Percentiles rank a stretch among this genome's conserved stretches.
Evolutionary conservation across 306 rosid genomes (phyloP).

Genomic region (Acacia acuminata): DNA sequence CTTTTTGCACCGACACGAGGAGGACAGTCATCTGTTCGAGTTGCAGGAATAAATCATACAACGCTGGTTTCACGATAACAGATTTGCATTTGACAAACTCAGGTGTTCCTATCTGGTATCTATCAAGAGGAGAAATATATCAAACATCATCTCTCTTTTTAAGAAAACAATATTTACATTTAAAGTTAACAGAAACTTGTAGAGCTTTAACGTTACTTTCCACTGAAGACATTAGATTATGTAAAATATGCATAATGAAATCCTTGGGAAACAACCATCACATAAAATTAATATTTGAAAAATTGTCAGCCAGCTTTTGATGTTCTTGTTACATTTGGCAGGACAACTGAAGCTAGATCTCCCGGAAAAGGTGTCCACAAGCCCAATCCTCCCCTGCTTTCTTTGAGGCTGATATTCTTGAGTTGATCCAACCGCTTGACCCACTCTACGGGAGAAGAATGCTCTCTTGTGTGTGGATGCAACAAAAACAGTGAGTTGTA

Average conservation of each 20-base stretch:
- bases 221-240: slow-evolving; percentile 22
- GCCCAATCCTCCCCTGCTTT: slow-evolving; percentile 91
- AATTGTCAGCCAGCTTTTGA: slow-evolving; percentile 90
- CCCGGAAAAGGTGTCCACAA: slow-evolving; percentile 91
- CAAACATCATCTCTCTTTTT: background rate
- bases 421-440: slow-evolving; percentile 81
- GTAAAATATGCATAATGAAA: slow-evolving; percentile 26
- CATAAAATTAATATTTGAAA: slow-evolving; percentile 23
- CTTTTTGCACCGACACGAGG: background rate
- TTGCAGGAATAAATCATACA: background rate
- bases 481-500: slow-evolving; percentile 89
- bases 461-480: slow-evolving; percentile 98
- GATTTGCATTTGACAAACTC: background rate
- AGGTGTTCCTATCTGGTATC: background rate
- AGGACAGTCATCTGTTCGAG: background rate
- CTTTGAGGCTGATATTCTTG: slow-evolving; percentile 58
- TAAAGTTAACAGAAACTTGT: slow-evolving; percentile 8
- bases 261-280: slow-evolving; percentile 27
- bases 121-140: background rate
- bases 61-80: background rate
- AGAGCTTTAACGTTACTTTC: slow-evolving; percentile 13
- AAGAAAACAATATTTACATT: background rate
- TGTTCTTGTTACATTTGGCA: slow-evolving; percentile 71
- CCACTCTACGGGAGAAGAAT: slow-evolving; percentile 98
- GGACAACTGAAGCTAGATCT: slow-evolving; percentile 65